Percentiles rank a stretch among this genome's conserved stretches.
Evolutionary conservation across 495 filamentous ascomycete genomes (phyloP).

Genomic region (Xanthoparmelia taractica): DNA sequence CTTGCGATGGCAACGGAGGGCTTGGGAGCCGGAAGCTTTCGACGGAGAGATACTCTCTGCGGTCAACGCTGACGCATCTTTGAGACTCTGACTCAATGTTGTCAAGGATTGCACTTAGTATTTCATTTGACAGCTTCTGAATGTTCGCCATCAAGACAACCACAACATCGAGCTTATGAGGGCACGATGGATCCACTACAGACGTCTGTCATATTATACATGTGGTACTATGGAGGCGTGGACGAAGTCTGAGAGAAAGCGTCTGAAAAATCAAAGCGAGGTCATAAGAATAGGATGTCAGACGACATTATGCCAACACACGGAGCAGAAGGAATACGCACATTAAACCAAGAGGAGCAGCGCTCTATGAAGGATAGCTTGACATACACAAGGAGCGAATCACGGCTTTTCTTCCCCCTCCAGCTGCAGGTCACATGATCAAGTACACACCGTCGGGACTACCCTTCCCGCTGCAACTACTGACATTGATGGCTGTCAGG

Average conservation of each 20-base stretch:
- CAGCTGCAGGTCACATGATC: conserved; percentile 28
- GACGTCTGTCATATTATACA: neutral
- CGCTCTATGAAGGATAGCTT: conserved; percentile 17
- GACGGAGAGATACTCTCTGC: conserved; percentile 45
- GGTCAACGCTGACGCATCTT: conserved; percentile 39
- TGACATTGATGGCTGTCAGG: conserved; percentile 7
- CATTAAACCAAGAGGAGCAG: conserved; percentile 17
- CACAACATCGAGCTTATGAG: conserved; percentile 6
- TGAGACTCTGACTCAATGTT: conserved; percentile 44
- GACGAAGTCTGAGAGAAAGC: neutral
- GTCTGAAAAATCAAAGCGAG: conserved; percentile 3
- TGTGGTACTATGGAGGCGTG: conserved; percentile 4
- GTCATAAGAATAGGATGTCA: conserved; percentile 21
- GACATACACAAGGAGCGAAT: conserved; percentile 22
- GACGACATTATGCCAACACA: conserved; percentile 28
- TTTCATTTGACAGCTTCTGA: conserved; percentile 51
- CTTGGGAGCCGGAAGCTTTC: conserved; percentile 46
- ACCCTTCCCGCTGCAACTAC: conserved; percentile 23
- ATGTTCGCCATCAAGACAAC: conserved; percentile 31
- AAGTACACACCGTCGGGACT: conserved; percentile 22
- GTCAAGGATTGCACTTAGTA: conserved; percentile 52
- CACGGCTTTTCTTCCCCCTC: neutral
- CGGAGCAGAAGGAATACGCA: conserved; percentile 21
- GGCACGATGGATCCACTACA: neutral
- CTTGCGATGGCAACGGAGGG: conserved; percentile 36